A percentile compares a stretch with the other conserved stretches of the same genome.
Evolutionary conservation across 2,329 filamentous ascomycete species (phyloP).

Genomic region (Aplosporella prunicola): DNA sequence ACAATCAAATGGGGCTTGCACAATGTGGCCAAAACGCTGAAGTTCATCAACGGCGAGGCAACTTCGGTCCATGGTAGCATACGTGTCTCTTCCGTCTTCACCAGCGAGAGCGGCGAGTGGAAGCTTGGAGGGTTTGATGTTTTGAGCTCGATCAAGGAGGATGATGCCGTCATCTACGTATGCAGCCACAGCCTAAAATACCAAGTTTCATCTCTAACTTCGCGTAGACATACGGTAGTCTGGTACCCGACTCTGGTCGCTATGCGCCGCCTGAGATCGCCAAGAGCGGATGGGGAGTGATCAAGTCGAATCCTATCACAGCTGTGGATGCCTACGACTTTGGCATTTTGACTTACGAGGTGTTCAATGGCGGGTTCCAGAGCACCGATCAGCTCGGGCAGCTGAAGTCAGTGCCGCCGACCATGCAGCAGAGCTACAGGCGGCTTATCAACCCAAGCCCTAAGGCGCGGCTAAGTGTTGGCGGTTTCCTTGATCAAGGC

Average conservation of each 20-base stretch:
- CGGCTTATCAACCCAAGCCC: conserved; percentile 80
- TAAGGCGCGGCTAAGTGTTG: conserved; percentile 74
- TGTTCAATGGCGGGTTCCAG: conserved; percentile 77
- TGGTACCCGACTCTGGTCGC: conserved; percentile 73
- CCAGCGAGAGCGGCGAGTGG: conserved; percentile 95
- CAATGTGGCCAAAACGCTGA: conserved; percentile 81
- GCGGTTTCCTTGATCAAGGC: conserved; percentile 84
- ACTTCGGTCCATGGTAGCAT: conserved; percentile 83
- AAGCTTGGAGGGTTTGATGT: conserved; percentile 91
- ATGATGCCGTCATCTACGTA: conserved; percentile 85
- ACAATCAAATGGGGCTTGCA: conserved; percentile 95
- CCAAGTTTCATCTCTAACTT: conserved; percentile 13
- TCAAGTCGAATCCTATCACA: conserved; percentile 71
- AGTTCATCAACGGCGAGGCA: conserved; percentile 93
- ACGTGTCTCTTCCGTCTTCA: conserved; percentile 78
- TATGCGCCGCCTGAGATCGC: conserved; percentile 83
- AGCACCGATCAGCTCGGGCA: conserved; percentile 73
- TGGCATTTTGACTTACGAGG: conserved; percentile 76
- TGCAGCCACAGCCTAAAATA: conserved; percentile 9
- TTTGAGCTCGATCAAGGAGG: conserved; percentile 89
- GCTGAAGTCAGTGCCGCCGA: conserved; percentile 74
- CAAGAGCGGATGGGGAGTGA: conserved; percentile 80
- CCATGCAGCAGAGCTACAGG: conserved; percentile 87
- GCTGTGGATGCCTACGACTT: conserved; percentile 84
- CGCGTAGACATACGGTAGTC: conserved; percentile 66